Evolutionary conservation across 202 grass and related monocot genomes (phyloP), one percentile per base, ranked within the genome.

Genomic region (Setaria viridis): DNA sequence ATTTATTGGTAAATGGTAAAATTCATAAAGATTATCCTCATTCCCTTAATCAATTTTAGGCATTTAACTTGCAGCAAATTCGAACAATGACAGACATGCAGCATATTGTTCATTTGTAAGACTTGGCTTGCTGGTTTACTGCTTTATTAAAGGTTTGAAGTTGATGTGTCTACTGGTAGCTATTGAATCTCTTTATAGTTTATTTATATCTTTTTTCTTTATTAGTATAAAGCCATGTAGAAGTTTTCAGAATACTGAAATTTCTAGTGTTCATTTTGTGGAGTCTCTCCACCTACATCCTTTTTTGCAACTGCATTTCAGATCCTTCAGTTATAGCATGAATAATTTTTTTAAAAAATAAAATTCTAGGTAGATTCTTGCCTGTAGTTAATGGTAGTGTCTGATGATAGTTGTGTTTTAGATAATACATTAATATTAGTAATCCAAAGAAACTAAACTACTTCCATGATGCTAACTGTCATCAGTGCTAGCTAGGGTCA

Each of bases 41-140:
- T 25, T 25, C 25, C 25, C 25, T 25, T 25, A 25, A 25, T 25
- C 25, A 25, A 25, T 25, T 25, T 25, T 25, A 25, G 25, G 39
- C 39, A 65, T 45, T 86, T 11, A 55, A 86, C 17, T 65, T 60
- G 46, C 67, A 46, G 42, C 47, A 63, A 80, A 39, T 46, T 29
- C 43, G 20, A 25, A 62, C 53, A 60, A n/a, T 50, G 20, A 41
- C 51, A 5, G 12, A 21, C 46, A 42, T 67, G 43, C 56, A 46
- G 45, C 25, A 59, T 69, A 37, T n/a, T 85, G 45, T 54, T 59
- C 50, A 9, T 77, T 16, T 34, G 14, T 49, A 70, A 4, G 51
- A 57, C 20, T 34, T 45, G 48, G 15, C 1, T 9, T 58, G 20
- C 35, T 19, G 42, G 62, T n/a, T 68, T 58, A 19, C 58, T 76